These are phyloP conservation scores for Lactifluus hygrophoroides DNA, from an alignment of 768 basidiomycete species.

Conservation along the genomic window DNA sequence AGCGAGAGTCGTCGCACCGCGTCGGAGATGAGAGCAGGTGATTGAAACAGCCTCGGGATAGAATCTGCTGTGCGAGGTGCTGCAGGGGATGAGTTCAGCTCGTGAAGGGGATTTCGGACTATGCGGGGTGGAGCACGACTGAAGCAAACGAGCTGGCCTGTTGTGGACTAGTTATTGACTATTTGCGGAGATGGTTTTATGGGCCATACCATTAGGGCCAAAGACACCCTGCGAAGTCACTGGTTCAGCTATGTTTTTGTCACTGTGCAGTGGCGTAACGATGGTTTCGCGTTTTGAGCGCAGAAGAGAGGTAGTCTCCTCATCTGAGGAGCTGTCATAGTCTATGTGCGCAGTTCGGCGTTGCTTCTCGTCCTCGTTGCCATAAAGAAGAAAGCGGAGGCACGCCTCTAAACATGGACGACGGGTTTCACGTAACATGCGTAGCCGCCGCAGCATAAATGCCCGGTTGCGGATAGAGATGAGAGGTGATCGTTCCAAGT, in stretches of 20 bases:
- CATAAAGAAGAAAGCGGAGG: slow-evolving; percentile 70
- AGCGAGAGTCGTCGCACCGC: slow-evolving; percentile 58
- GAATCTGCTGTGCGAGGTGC: slow-evolving; percentile 22
- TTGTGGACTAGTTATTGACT: not conserved
- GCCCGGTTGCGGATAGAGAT: slow-evolving; percentile 72
- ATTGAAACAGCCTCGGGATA: slow-evolving; percentile 38
- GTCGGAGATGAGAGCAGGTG: slow-evolving; percentile 64
- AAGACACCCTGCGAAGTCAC: slow-evolving; percentile 83
- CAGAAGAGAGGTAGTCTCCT: slow-evolving; percentile 35
- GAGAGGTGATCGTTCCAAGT: slow-evolving; percentile 75
- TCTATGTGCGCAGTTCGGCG: slow-evolving; percentile 35
- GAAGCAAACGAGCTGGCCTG: slow-evolving; percentile 84
- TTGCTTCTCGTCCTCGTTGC: slow-evolving; percentile 47
- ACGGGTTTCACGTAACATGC: slow-evolving; percentile 59
- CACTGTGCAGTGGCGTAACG: slow-evolving; percentile 46
- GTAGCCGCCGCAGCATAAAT: slow-evolving; percentile 69
- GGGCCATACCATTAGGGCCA: slow-evolving; percentile 68
- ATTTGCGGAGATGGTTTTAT: not conserved
- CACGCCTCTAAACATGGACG: slow-evolving; percentile 82
- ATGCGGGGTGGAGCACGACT: slow-evolving; percentile 70
- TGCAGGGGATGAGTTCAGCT: slow-evolving; percentile 39
- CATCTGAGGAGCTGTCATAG: slow-evolving; percentile 60
- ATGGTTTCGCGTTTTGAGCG: slow-evolving; percentile 41
- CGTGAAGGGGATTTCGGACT: slow-evolving; percentile 48
- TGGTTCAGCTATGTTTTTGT: slow-evolving; percentile 78